Percentiles rank a stretch among this genome's conserved stretches.
Evolutionary conservation across 2,329 filamentous ascomycete species (phyloP).

Genomic region (Pyricularia sp.): DNA sequence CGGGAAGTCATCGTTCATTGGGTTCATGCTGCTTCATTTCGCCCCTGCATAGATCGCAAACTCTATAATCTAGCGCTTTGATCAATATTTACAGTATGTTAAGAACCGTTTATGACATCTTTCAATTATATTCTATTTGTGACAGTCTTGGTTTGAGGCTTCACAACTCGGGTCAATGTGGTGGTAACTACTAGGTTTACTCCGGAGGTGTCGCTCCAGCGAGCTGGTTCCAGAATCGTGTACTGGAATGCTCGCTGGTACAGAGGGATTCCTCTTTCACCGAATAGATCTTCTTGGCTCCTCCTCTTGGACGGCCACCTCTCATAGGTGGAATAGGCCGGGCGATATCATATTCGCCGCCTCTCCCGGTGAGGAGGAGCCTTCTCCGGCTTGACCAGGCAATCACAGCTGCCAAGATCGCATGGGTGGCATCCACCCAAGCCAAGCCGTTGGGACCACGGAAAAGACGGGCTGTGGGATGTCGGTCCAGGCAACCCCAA

Average conservation of each 20-base stretch:
- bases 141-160: neutral
- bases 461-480: neutral
- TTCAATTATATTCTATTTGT: neutral
- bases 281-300: neutral
- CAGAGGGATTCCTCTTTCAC: neutral
- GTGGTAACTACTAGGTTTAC: too few relatives aligned
- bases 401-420: neutral
- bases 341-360: neutral
- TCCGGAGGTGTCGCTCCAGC: neutral
- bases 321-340: neutral
- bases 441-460: neutral
- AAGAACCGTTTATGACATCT: neutral
- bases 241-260: too few relatives aligned
- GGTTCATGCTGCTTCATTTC: neutral
- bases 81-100: neutral
- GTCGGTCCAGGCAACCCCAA: neutral
- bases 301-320: neutral
- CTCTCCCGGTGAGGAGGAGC: neutral
- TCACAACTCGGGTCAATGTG: neutral
- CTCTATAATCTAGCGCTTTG: neutral
- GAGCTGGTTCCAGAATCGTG: neutral
- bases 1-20: neutral
- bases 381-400: neutral
- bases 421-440: neutral
- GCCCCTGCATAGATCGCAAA: neutral